Evolutionary conservation across 192 early-diverging fungal species (phyloP).

Genomic region (Piromyces sp.): DNA sequence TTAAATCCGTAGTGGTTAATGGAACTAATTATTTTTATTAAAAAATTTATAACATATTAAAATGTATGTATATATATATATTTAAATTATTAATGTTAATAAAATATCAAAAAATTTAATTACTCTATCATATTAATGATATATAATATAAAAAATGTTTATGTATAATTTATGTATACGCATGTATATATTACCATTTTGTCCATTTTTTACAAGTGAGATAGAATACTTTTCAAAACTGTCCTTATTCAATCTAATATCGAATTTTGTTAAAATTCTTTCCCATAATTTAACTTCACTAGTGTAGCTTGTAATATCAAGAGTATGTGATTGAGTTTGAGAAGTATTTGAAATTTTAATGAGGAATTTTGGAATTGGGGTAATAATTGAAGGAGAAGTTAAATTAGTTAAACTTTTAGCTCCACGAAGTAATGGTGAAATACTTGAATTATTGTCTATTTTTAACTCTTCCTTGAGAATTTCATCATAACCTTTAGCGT

Average conservation of each 20-base stretch:
- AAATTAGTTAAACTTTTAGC: not conserved
- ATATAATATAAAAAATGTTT: too few relatives aligned
- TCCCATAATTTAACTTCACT: not conserved
- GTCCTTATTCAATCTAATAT: not conserved
- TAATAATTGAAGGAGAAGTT: not conserved
- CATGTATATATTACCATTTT: too few relatives aligned
- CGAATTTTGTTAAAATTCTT: not conserved
- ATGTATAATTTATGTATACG: too few relatives aligned
- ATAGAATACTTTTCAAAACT: not conserved
- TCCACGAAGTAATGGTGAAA: not conserved
- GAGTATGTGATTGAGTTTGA: not conserved
- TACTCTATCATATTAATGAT: too few relatives aligned
- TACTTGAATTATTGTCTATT: not conserved
- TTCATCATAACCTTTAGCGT: not conserved
- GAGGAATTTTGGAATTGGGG: not conserved
- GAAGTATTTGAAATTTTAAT: not conserved
- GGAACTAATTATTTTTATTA: not conserved
- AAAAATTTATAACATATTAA: not conserved
- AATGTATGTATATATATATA: too few relatives aligned
- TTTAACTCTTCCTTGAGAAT: not conserved
- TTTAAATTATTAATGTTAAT: too few relatives aligned
- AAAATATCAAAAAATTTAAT: too few relatives aligned
- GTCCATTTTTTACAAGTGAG: not conserved
- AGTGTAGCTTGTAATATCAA: not conserved
- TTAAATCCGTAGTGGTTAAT: not conserved